phyloP scores from a whole-genome alignment of 805 yeast species.

The Yarrowia sp. region DNA sequence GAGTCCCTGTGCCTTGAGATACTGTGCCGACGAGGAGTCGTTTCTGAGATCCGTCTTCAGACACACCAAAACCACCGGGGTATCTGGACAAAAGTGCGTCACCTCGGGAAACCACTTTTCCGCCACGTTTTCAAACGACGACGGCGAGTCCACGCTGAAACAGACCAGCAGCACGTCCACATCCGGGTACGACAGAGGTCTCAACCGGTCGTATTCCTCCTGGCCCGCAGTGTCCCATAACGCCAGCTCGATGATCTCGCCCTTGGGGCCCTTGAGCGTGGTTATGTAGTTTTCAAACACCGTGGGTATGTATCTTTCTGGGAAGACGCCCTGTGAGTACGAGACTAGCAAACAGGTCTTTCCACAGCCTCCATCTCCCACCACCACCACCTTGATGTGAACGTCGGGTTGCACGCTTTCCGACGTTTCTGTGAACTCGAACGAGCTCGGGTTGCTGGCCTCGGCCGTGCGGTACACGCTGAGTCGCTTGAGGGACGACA shows the following conservation, averaged over 20 bases:
- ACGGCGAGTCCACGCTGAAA: conserved; percentile 68
- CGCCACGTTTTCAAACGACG: conserved; percentile 71
- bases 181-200: conserved; percentile 82
- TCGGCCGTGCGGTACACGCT: conserved; percentile 27
- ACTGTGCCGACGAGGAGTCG: conserved; percentile 43
- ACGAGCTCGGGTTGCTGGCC: not conserved
- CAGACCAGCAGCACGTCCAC: conserved; percentile 78
- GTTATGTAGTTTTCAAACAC: conserved; percentile 81
- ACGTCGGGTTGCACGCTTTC: conserved; percentile 45
- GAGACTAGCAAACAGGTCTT: conserved; percentile 75
- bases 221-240: conserved; percentile 93
- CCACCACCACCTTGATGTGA: conserved; percentile 70
- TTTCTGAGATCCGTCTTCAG: conserved; percentile 70
- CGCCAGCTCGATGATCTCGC: conserved; percentile 68
- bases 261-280: conserved; percentile 57
- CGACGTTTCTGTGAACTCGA: conserved; percentile 9
- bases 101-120: conserved; percentile 92
- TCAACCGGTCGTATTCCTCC: conserved; percentile 79
- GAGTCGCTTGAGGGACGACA: conserved; percentile 31
- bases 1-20: conserved; percentile 45
- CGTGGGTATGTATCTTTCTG: conserved; percentile 78
- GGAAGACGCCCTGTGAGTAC: conserved; percentile 73
- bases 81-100: conserved; percentile 77
- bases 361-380: conserved; percentile 93
- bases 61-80: conserved; percentile 82